Percentiles rank a stretch among this genome's conserved stretches.
Evolutionary conservation across 495 filamentous ascomycete genomes (phyloP).

Genomic region (Emericellopsis terricola): DNA sequence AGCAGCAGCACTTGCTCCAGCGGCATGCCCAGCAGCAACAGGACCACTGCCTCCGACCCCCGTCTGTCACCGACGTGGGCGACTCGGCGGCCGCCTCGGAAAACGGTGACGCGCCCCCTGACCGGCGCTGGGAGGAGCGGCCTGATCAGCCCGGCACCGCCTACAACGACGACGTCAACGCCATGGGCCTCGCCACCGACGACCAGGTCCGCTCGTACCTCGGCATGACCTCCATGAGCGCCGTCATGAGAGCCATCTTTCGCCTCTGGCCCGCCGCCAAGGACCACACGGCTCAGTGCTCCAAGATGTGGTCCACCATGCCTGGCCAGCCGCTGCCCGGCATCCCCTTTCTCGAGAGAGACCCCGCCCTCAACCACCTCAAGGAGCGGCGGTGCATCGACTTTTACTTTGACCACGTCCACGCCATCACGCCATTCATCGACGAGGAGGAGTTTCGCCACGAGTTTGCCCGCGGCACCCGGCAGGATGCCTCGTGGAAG

Average conservation of each 20-base stretch:
- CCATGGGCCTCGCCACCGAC: conserved; percentile 10
- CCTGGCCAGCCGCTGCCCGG: neutral
- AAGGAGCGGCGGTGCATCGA: conserved; percentile 12
- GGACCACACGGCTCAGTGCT: conserved; percentile 7
- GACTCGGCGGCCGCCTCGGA: conserved; percentile 9
- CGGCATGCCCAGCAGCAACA: conserved; percentile 1
- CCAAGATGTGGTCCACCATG: conserved; percentile 6
- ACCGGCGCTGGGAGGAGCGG: conserved; percentile 11
- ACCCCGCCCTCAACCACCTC: neutral
- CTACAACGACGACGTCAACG: conserved; percentile 10
- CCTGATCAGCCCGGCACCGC: conserved; percentile 6
- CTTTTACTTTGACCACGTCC: conserved; percentile 11
- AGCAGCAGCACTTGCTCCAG: no score
- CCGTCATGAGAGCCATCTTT: conserved; percentile 9
- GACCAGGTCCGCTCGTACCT: conserved; percentile 10
- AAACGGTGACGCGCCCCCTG: conserved; percentile 7
- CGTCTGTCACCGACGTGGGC: conserved; percentile 5
- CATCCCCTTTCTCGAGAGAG: neutral
- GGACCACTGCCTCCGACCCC: no score
- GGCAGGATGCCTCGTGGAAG: conserved; percentile 10
- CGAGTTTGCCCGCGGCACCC: conserved; percentile 5
- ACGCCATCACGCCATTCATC: conserved; percentile 10
- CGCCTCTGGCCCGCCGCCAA: conserved; percentile 9
- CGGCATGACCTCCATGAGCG: conserved; percentile 10
- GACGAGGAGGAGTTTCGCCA: conserved; percentile 11